Base-by-base conservation (phyloP, 805 yeast species). In the Ascoidea rubescens region DNA sequence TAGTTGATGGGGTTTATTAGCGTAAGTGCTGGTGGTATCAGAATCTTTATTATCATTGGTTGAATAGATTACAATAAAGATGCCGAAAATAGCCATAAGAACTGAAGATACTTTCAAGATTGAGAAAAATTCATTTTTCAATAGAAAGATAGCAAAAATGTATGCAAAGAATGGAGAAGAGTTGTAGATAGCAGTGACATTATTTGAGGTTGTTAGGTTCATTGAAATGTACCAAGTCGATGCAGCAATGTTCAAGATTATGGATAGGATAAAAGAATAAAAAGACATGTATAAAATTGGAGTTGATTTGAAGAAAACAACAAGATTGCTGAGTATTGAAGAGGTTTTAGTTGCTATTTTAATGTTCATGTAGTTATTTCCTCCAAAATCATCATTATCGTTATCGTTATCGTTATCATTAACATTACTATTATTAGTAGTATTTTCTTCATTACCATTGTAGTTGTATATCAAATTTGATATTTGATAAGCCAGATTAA, bases 121-220 rank as follows among this genome's bases (percentile, higher is more conserved):
- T 4, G 82, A 76, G 59, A 87, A 78, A 49, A 66, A 69, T 60
- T 88, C 96, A 42, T 77, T 69, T 10, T 37, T 37, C 50, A 88
- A 69, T 21, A 88, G 65, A 1, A 89, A 86, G 31, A 88, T 80
- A 4, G 95, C 87, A 66, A 88, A 87, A 14, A 86, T 77, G 61
- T 88, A 82, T 0, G 96, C 96, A 4, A 90, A 83, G 64, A 88
- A 88, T 0, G 96, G 95, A 14, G 91, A 82, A 63, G 93, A 87
- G 68, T 88, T 87, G 68, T 87, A 88, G 55, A 87, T 87, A 3
- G 96, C 96, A 2, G 96, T 88, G 44, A 88, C 84, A 60, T 88
- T 96, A 3, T 87, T 74, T 0, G 95, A 87, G 32, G 89, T 84
- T 0, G 95, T 81, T 61, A 85, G 67, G 33, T 80, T 73, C 80